These are phyloP conservation scores for Cyberlindnera mrakii DNA, from an alignment of 805 yeast species.

Conservation along the genomic window DNA sequence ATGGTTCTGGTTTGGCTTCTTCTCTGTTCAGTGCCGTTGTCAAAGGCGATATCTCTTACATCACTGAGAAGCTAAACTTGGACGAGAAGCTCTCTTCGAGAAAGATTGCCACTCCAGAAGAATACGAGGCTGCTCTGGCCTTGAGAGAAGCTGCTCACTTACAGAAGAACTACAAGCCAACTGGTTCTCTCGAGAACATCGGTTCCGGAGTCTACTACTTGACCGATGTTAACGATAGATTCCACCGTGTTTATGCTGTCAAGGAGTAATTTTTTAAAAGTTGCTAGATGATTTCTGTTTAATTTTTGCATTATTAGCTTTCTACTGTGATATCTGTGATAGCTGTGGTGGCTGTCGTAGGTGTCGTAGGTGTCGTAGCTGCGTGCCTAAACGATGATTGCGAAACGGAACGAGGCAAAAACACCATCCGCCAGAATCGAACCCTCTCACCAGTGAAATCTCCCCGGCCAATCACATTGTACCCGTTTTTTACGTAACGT, in stretches of 20 bases:
- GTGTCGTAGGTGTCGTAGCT: too few species aligned
- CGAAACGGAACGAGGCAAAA: background rate
- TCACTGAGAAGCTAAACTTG: constrained; percentile 60
- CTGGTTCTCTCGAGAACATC: constrained; percentile 69
- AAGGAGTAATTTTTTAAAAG: constrained; percentile 39
- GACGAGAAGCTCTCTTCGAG: constrained; percentile 64
- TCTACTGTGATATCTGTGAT: too few species aligned
- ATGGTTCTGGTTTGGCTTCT: constrained; percentile 97
- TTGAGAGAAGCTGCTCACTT: constrained; percentile 88
- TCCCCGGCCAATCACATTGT: too few species aligned
- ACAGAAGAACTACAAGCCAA: constrained; percentile 72
- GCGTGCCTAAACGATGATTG: too few species aligned
- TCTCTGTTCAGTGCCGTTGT: constrained; percentile 77
- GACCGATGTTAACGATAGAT: constrained; percentile 78
- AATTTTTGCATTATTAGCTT: too few species aligned
- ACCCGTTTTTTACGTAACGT: too few species aligned
- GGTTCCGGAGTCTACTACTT: constrained; percentile 79
- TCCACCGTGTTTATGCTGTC: constrained; percentile 72
- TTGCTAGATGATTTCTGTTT: too few species aligned
- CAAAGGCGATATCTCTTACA: constrained; percentile 70
- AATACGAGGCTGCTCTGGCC: constrained; percentile 74
- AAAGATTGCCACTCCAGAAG: constrained; percentile 61
- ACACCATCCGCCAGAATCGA: background rate
- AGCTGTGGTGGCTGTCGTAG: too few species aligned
- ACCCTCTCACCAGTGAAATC: too few species aligned